Conservation (phyloP, 2,329 filamentous ascomycete genomes). For the Thelonectria blattea region DNA sequence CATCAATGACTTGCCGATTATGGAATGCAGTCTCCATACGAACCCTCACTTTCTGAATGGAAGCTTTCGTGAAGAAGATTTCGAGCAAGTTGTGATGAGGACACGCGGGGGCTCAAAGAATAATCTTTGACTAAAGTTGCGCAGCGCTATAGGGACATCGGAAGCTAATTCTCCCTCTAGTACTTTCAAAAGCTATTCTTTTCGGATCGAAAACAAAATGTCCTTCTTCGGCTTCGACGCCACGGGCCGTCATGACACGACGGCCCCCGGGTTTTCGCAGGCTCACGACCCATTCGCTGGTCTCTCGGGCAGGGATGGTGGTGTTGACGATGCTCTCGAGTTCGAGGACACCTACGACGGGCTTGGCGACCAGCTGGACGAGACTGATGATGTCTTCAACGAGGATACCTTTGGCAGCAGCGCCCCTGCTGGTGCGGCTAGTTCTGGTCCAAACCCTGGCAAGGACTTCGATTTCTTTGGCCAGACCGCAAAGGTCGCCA, state of each 20-base stretch:
- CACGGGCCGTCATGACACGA: conserved; percentile 66
- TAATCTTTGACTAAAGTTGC: conserved; percentile 11
- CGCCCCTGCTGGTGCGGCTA: conserved; percentile 37
- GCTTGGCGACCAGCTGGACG: conserved; percentile 86
- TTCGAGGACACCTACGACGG: conserved; percentile 99
- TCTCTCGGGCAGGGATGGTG: conserved; percentile 69
- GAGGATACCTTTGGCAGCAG: conserved; percentile 82
- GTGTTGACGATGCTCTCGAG: conserved; percentile 66
- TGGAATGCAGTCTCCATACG: background rate
- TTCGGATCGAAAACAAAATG: conserved; percentile 58
- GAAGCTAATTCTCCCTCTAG: conserved; percentile 34
- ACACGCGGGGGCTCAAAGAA: conserved; percentile 5
- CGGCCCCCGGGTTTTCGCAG: conserved; percentile 82
- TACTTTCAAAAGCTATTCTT: conserved; percentile 31
- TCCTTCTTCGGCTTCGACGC: conserved; percentile 92
- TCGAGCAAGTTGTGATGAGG: too few species aligned
- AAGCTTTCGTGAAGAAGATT: too few species aligned
- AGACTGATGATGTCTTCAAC: conserved; percentile 93
- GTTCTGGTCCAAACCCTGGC: conserved; percentile 64
- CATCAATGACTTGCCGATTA: background rate
- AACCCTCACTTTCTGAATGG: too few species aligned
- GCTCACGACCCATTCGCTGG: conserved; percentile 86
- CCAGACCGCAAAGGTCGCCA: conserved; percentile 83
- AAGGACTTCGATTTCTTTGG: conserved; percentile 98
- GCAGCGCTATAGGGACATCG: conserved; percentile 4